Evolutionary conservation across 768 basidiomycete species (phyloP).

Genomic region (Agaricus blazei): DNA sequence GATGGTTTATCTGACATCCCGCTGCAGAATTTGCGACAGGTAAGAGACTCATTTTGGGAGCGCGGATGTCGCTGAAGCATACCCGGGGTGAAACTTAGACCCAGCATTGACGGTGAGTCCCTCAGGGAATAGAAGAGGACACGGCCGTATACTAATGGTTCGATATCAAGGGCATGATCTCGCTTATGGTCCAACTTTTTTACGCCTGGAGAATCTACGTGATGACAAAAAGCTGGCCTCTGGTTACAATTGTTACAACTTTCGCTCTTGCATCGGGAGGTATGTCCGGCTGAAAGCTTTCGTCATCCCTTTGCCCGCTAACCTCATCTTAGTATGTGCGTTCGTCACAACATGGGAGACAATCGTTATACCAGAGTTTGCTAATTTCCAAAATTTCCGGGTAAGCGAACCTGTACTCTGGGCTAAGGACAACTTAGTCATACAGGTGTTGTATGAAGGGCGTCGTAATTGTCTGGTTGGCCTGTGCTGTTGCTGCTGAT

Average conservation of each 20-base stretch:
- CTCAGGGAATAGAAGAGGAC: not conserved
- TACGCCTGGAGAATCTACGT: constrained; percentile 34
- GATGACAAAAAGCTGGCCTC: constrained; percentile 17
- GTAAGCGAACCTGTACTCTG: no score
- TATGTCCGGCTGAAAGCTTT: constrained; percentile 9
- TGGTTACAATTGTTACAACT: constrained; percentile 14
- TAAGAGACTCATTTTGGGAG: no score
- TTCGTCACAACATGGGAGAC: no score
- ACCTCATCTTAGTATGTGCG: no score
- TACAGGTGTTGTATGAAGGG: constrained; percentile 3
- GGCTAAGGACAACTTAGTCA: no score
- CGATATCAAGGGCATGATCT: constrained; percentile 35
- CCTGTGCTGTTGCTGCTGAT: constrained; percentile 34
- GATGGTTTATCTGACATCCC: no score
- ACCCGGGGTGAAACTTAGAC: constrained; percentile 20
- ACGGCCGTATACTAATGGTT: not conserved
- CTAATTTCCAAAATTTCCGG: no score
- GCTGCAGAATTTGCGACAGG: no score
- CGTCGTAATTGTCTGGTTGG: constrained; percentile 34
- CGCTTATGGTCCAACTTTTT: constrained; percentile 39
- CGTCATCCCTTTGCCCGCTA: no score
- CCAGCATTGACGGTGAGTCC: constrained; percentile 38
- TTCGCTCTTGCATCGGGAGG: constrained; percentile 17
- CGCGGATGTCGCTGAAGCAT: no score
- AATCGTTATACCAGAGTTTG: no score